Evolutionary conservation across 75 land plant genomes (phyloP).

Genomic region (Picea sitchensis): DNA sequence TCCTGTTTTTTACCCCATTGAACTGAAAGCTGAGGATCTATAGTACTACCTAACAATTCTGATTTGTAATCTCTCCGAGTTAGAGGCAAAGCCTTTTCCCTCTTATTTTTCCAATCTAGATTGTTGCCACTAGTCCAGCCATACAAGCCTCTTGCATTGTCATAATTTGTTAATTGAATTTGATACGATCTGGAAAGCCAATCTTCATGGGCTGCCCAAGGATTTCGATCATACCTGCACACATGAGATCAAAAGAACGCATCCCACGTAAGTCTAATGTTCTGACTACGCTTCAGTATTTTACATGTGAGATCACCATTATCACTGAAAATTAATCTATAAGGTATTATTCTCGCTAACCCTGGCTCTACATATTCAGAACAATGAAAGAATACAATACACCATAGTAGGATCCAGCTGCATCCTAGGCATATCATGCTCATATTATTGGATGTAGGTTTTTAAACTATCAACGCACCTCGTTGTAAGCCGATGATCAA

Average conservation of each 20-base stretch:
- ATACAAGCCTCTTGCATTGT: not conserved
- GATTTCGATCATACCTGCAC: not conserved
- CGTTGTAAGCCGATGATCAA: not conserved
- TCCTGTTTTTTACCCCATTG: not conserved
- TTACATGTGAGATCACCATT: not conserved
- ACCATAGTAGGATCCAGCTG: too few species aligned
- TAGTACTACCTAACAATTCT: not conserved
- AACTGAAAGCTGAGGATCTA: not conserved
- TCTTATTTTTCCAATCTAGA: not conserved
- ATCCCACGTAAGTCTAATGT: too few species aligned
- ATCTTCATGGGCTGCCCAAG: not conserved
- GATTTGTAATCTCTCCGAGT: not conserved
- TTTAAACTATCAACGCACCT: not conserved
- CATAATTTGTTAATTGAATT: not conserved
- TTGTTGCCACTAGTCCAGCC: not conserved
- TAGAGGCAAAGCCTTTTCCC: not conserved
- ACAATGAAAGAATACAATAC: too few species aligned
- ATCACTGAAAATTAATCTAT: not conserved
- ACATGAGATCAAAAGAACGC: not conserved
- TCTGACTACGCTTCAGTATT: not conserved
- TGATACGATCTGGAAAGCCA: slow-evolving; percentile 2
- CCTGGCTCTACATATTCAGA: not conserved
- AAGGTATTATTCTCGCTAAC: not conserved
- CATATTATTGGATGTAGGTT: not conserved
- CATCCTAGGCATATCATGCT: not conserved